These are phyloP conservation scores for Hypoxylon sp. DNA, from an alignment of 2,329 filamentous ascomycete species.

Conservation along the genomic window DNA sequence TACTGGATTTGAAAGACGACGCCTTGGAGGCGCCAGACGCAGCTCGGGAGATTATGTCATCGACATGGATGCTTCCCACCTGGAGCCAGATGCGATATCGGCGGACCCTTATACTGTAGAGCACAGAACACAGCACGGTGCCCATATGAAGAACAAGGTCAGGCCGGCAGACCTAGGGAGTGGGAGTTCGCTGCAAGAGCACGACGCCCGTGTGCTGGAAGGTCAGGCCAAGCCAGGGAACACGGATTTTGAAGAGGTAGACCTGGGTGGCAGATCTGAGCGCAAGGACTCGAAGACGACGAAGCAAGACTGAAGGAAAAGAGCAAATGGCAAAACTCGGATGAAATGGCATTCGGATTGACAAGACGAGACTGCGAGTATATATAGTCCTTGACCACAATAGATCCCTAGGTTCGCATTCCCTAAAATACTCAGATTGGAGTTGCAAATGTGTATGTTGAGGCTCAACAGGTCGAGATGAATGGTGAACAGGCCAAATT, in stretches of 20 bases:
- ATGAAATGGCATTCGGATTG: not conserved
- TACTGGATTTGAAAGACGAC: slow-evolving; percentile 21
- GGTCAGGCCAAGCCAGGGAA: slow-evolving; percentile 16
- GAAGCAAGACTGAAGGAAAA: slow-evolving; percentile 25
- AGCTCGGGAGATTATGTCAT: slow-evolving; percentile 27
- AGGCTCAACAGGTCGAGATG: not conserved
- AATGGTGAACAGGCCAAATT: not conserved
- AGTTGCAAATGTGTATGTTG: not conserved
- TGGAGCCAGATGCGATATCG: slow-evolving; percentile 19
- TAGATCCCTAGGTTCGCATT: not conserved
- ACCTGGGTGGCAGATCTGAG: slow-evolving; percentile 15
- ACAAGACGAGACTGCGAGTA: slow-evolving; percentile 9
- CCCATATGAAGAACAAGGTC: slow-evolving; percentile 15
- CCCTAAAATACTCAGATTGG: not conserved
- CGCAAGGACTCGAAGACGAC: slow-evolving; percentile 19
- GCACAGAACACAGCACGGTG: slow-evolving; percentile 17
- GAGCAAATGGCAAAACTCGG: not conserved
- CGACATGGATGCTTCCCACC: slow-evolving; percentile 15
- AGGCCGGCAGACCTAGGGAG: slow-evolving; percentile 2
- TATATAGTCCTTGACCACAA: slow-evolving; percentile 16
- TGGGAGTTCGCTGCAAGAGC: not conserved
- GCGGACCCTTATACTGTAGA: slow-evolving; percentile 12
- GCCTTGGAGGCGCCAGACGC: not conserved
- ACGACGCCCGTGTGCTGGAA: slow-evolving; percentile 7
- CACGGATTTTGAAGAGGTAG: slow-evolving; percentile 22